phyloP scores from a whole-genome alignment of 805 yeast genomes.

The Saccharomycopsis capsularis region DNA sequence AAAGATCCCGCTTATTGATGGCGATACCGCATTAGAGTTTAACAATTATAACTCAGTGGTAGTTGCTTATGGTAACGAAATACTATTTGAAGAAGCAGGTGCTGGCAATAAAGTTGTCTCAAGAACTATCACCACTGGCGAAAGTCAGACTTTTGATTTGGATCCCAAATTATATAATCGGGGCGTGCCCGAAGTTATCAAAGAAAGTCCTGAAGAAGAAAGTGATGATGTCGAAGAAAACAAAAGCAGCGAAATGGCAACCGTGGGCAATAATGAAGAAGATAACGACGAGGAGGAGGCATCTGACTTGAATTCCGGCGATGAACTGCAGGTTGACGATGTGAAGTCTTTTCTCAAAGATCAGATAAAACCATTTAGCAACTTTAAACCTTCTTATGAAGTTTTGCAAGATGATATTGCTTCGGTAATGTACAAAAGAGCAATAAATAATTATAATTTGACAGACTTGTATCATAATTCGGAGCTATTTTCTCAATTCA shows the following conservation, averaged over 20 bases:
- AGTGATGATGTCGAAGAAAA: neutral
- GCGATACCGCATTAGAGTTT: conserved; percentile 7
- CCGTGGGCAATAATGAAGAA: neutral
- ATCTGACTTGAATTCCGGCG: conserved; percentile 18
- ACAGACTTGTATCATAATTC: conserved; percentile 36
- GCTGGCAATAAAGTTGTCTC: too few relatives aligned
- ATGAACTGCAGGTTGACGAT: conserved; percentile 24
- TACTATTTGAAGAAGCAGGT: neutral
- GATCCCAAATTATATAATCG: too few relatives aligned
- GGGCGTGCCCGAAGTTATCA: too few relatives aligned
- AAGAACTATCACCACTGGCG: too few relatives aligned
- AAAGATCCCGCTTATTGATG: conserved; percentile 12
- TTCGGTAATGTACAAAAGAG: conserved; percentile 62
- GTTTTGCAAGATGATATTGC: conserved; percentile 70
- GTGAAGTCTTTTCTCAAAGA: conserved; percentile 22
- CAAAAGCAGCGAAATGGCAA: neutral
- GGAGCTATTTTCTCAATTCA: conserved; percentile 27
- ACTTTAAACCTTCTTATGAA: conserved; percentile 25
- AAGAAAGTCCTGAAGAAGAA: neutral
- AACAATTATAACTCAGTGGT: conserved; percentile 9
- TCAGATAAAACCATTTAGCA: too few relatives aligned
- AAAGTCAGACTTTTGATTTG: too few relatives aligned
- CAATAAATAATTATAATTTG: conserved; percentile 63
- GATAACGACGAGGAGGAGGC: conserved; percentile 5
- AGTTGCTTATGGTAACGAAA: neutral